phyloP scores from a whole-genome alignment of 192 early-diverging fungal species.

The Allomyces javanicus region DNA sequence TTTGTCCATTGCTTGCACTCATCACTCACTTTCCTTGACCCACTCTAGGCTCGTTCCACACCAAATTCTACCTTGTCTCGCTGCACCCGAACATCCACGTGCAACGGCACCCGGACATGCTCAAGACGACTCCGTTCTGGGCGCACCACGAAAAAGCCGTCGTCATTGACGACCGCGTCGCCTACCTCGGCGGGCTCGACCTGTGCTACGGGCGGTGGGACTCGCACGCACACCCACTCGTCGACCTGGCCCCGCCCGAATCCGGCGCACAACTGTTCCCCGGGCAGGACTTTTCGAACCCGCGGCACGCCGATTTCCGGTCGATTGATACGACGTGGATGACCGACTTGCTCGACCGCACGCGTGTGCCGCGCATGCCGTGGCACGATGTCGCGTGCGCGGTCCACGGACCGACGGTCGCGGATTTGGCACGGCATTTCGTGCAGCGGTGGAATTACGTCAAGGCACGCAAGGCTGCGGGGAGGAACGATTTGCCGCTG shows the following conservation, averaged over 20 bases:
- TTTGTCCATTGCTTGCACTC: too few relatives aligned
- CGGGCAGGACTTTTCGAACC: conserved; percentile 71
- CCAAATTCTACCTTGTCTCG: conserved; percentile 45
- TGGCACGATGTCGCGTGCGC: conserved; percentile 74
- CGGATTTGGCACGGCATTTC: conserved; percentile 65
- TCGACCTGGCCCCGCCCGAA: conserved; percentile 23
- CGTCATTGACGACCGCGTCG: conserved; percentile 54
- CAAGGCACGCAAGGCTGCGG: conserved; percentile 46
- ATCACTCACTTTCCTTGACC: too few relatives aligned
- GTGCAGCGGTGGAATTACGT: conserved; percentile 77
- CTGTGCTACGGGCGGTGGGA: conserved; percentile 75
- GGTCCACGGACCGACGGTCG: conserved; percentile 54
- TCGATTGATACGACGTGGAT: conserved; percentile 23
- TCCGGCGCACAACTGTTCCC: conserved; percentile 24
- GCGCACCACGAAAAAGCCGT: conserved; percentile 71
- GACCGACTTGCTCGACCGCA: conserved; percentile 21
- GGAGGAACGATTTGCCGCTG: conserved; percentile 32
- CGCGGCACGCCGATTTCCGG: conserved; percentile 58
- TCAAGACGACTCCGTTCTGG: conserved; percentile 57
- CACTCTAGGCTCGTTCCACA: conserved; percentile 41
- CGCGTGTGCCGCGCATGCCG: conserved; percentile 46
- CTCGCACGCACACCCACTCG: conserved; percentile 52
- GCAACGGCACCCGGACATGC: conserved; percentile 57
- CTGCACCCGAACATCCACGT: conserved; percentile 19
- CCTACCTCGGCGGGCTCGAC: conserved; percentile 72